Conservation (phyloP, 2,329 filamentous ascomycete genomes). For the Herpomyces periplanetae region DNA sequence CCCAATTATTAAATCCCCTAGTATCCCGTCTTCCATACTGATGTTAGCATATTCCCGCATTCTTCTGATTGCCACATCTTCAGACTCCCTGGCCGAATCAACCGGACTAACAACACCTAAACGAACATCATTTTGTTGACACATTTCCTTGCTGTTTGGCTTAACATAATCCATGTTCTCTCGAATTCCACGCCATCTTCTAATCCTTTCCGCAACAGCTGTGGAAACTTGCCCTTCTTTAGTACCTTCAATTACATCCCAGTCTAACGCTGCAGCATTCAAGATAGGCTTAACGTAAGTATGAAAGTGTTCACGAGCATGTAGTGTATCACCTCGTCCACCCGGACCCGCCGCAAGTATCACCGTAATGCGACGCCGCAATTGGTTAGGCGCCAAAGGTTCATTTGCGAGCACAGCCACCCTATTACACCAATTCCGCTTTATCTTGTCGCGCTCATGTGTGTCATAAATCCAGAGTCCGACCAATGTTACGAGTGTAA, state of each 20-base stretch:
- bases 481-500: too few relatives aligned
- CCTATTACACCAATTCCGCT: slow-evolving; percentile 45
- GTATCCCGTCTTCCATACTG: slow-evolving; percentile 25
- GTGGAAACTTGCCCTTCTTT: slow-evolving; percentile 72
- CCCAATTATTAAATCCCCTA: slow-evolving; percentile 58
- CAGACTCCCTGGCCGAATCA: too few relatives aligned
- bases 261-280: slow-evolving; percentile 59
- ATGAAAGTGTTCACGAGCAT: slow-evolving; percentile 72
- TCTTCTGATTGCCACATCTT: slow-evolving; percentile 19
- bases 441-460: slow-evolving; percentile 46
- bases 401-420: slow-evolving; percentile 54
- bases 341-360: slow-evolving; percentile 54
- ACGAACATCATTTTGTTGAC: slow-evolving; percentile 12
- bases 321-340: slow-evolving; percentile 40
- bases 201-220: slow-evolving; percentile 47
- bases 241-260: slow-evolving; percentile 73
- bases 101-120: too few relatives aligned
- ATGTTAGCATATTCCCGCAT: slow-evolving; percentile 24
- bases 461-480: slow-evolving; percentile 90
- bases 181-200: slow-evolving; percentile 19
- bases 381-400: slow-evolving; percentile 24
- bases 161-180: slow-evolving; percentile 13
- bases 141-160: slow-evolving; percentile 8
- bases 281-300: slow-evolving; percentile 82
- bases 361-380: slow-evolving; percentile 50